Base-by-base conservation (phyloP, 495 filamentous ascomycete species). In the Wilcoxina mikolae region DNA sequence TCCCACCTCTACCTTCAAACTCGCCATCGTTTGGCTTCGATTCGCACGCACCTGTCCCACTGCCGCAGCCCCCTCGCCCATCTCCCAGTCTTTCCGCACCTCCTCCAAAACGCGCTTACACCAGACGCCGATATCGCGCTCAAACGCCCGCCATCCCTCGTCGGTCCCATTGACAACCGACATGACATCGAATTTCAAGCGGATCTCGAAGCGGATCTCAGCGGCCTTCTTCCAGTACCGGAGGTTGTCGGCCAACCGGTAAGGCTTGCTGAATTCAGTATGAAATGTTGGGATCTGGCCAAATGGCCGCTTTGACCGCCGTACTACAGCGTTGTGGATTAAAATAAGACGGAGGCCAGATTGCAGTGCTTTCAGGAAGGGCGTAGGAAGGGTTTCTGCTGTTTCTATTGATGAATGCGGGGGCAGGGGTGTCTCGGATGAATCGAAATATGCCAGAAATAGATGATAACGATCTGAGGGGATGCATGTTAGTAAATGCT, bases 211-310 rank as follows among this genome's bases (percentile, higher is more conserved):
- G 23, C 91, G 78, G 48, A 96, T 75, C 69, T 96, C 86, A 4
- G 88, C 86, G 18, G 93, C 93, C 69, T 98, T 98, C 66, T 85
- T 75, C 90, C 91, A 98, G 72, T 80, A 98, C 10, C 86, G 77
- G 31, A 98, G 75, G 64, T 98, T 98, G 50, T 98, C 93, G 0
- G 89, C 87, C 51, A 80, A 78, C 51, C 91, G 83, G 65, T 98
- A 98, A 0, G 93, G 93, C 68, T 96, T 96, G 31, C 78, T 81
- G 7, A 89, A 87, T 65, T 98, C 87, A 11, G 81, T 79, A 62
- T 98, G 91, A 66, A 82, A 94, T 0, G 73, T 74, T 29, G 83
- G 85, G 67, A 98, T 96, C 51, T 85, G 82, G n/a, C 87, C 88
- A 67, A 96, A 96, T 9, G 81, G 81, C 22, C 84, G 75, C 61